Evolutionary conservation across 179 eudicot genomes (phyloP).

Genomic region (Gypsophila paniculata): DNA sequence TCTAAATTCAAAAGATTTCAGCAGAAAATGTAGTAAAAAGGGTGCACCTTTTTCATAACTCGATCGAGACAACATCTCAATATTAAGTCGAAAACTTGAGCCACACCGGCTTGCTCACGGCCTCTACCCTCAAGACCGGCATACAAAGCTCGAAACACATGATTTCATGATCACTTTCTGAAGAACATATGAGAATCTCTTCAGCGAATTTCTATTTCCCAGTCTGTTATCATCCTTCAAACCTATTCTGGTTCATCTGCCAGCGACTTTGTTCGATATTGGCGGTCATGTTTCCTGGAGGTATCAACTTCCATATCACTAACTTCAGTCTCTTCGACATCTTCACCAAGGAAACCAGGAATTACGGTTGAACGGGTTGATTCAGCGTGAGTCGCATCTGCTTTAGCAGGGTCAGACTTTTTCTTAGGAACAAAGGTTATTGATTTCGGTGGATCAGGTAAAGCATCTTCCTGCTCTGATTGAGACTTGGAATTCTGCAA

Average conservation of each 20-base stretch:
- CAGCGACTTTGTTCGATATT: slow-evolving; percentile 33
- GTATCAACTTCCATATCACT: slow-evolving; percentile 36
- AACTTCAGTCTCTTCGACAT: slow-evolving; percentile 22
- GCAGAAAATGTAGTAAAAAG: not conserved
- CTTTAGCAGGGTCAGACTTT: slow-evolving; percentile 28
- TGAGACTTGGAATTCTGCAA: slow-evolving; percentile 16
- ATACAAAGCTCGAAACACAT: not conserved
- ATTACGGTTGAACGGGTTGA: slow-evolving; percentile 19
- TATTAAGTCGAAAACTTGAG: not conserved
- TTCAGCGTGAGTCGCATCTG: slow-evolving; percentile 16
- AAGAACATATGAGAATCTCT: not conserved
- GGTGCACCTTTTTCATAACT: slow-evolving; percentile 10
- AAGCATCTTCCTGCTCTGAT: slow-evolving; percentile 19
- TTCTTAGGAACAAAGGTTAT: slow-evolving; percentile 43
- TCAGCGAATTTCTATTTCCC: not conserved
- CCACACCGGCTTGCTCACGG: not conserved
- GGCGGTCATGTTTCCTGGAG: slow-evolving; percentile 30
- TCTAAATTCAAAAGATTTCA: not conserved
- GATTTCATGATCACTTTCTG: not conserved
- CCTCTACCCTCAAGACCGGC: not conserved
- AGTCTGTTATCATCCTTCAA: not conserved
- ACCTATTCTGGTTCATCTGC: slow-evolving; percentile 26
- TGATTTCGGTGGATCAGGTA: slow-evolving; percentile 29
- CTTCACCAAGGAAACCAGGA: slow-evolving; percentile 30
- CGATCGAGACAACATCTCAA: not conserved